These are phyloP conservation scores for Planoprotostelium fungivorum DNA, from an alignment of 78 protist species.

Conservation along the genomic window DNA sequence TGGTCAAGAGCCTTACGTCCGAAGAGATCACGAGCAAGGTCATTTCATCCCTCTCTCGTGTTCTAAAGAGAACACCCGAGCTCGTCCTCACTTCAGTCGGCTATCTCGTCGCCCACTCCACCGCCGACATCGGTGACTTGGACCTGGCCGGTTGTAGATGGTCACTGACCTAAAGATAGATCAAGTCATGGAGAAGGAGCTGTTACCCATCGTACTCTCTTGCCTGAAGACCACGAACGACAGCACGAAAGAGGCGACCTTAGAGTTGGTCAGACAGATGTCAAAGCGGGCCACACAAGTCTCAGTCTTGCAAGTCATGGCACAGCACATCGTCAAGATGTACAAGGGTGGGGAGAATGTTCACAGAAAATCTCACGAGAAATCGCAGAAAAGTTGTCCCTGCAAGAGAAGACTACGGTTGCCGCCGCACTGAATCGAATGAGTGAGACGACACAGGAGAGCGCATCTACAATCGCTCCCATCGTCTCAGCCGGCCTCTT, in stretches of 20 bases:
- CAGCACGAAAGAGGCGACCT: background rate
- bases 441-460: background rate
- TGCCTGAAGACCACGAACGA: background rate
- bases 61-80: background rate
- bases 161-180: background rate
- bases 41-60: background rate
- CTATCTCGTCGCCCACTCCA: background rate
- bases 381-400: background rate
- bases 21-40: background rate
- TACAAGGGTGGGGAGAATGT: background rate
- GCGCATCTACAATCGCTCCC: background rate
- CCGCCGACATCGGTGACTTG: too few relatives aligned
- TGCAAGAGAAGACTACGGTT: background rate
- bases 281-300: background rate
- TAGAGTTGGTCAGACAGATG: background rate
- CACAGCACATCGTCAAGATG: background rate
- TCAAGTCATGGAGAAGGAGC: background rate
- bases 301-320: background rate
- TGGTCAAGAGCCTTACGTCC: background rate
- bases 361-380: background rate
- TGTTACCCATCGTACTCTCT: background rate
- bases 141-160: background rate
- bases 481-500: background rate
- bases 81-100: background rate
- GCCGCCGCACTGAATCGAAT: background rate